Conservation (phyloP, 2,329 filamentous ascomycete genomes). For the Diaporthe vexans region DNA sequence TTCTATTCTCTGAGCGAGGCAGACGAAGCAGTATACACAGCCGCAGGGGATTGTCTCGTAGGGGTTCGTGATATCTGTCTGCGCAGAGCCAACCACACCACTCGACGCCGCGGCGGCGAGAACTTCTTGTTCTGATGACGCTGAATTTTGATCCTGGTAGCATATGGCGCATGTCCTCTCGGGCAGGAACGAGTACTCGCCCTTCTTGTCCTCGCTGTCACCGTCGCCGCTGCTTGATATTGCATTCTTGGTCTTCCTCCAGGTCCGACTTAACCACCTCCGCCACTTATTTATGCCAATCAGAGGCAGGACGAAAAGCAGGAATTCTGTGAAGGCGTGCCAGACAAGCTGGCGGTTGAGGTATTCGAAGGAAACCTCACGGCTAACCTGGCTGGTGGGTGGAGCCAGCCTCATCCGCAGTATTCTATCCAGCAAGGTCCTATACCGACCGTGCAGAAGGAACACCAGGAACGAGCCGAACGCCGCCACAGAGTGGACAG, state of each 20-base stretch:
- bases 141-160: conserved; percentile 91
- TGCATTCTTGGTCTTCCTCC: conserved; percentile 82
- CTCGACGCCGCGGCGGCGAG: conserved; percentile 76
- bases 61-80: conserved; percentile 95
- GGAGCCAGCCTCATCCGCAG: conserved; percentile 88
- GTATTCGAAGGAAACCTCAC: conserved; percentile 97
- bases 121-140: conserved; percentile 81
- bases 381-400: conserved; percentile 85
- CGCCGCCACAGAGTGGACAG: conserved; percentile 83
- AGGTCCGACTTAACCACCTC: conserved; percentile 87
- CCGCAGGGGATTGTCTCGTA: conserved; percentile 92
- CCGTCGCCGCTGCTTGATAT: conserved; percentile 60
- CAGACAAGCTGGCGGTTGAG: conserved; percentile 97
- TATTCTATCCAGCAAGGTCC: conserved; percentile 89
- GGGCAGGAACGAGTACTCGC: conserved; percentile 87
- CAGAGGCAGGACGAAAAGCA: conserved; percentile 97
- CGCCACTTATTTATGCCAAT: conserved; percentile 95
- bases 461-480: conserved; percentile 92
- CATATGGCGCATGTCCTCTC: conserved; percentile 97
- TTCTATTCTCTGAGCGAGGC: conserved; percentile 90
- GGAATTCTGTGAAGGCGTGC: conserved; percentile 99
- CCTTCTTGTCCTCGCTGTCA: conserved; percentile 64
- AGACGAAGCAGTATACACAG: conserved; percentile 96
- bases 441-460: conserved; percentile 89
- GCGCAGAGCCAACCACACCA: conserved; percentile 87